A percentile compares a stretch with the other conserved stretches of the same genome.
Conservation (phyloP, 148 eudicot species). For the Suaeda aralocaspica region DNA sequence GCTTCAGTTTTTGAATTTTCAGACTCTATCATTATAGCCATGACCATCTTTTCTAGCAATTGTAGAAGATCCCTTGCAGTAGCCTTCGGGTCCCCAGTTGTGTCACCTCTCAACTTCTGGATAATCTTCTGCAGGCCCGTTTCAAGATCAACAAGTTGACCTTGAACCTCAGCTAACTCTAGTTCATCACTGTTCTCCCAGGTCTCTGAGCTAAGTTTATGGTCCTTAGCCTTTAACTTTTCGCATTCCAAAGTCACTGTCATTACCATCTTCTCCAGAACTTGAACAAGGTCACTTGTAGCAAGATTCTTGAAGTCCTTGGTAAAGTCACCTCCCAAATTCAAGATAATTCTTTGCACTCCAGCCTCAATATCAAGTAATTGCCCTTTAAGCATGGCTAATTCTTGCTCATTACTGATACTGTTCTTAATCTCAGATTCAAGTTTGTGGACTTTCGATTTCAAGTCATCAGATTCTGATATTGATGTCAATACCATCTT, state of each 20-base stretch:
- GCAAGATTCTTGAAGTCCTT: slow-evolving; percentile 20
- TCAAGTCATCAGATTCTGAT: slow-evolving; percentile 55
- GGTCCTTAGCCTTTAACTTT: slow-evolving; percentile 25
- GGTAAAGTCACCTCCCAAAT: slow-evolving; percentile 24
- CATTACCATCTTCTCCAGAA: slow-evolving; percentile 24
- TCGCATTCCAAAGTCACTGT: slow-evolving; percentile 23
- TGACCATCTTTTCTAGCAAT: slow-evolving; percentile 62
- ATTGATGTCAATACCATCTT: slow-evolving; percentile 47
- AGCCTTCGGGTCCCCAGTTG: slow-evolving; percentile 35
- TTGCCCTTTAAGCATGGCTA: slow-evolving; percentile 23
- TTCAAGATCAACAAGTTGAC: slow-evolving; percentile 28
- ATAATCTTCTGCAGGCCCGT: slow-evolving; percentile 26
- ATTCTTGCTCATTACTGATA: slow-evolving; percentile 17
- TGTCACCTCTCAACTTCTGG: slow-evolving; percentile 28
- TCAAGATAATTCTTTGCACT: slow-evolving; percentile 23
- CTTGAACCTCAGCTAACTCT: slow-evolving; percentile 28
- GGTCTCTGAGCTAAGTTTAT: slow-evolving; percentile 30
- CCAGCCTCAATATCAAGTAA: slow-evolving; percentile 27
- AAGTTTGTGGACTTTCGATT: slow-evolving; percentile 63
- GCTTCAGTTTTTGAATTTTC: slow-evolving; percentile 62
- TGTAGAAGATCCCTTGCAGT: slow-evolving; percentile 40
- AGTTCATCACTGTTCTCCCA: slow-evolving; percentile 20
- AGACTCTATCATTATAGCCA: slow-evolving; percentile 44
- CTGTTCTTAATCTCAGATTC: slow-evolving; percentile 32
- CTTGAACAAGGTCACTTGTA: slow-evolving; percentile 23